Conservation (phyloP, 1,139 yeast genomes). For the Neolecta irregularis region DNA sequence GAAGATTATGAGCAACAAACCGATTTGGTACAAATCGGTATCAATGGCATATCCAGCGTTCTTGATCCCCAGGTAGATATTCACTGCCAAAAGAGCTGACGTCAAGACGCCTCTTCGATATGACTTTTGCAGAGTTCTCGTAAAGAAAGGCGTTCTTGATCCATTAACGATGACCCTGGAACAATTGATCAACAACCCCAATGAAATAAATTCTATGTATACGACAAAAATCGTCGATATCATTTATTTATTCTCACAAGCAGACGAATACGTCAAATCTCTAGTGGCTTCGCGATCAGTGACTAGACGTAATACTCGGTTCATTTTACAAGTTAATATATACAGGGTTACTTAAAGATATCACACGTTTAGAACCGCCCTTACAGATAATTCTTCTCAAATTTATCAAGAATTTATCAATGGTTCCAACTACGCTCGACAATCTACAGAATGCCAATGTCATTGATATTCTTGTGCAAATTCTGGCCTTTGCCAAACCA, state of each 20-base stretch:
- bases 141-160: constrained; percentile 35
- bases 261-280: constrained; percentile 23
- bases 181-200: constrained; percentile 12
- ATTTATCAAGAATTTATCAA: constrained; percentile 22
- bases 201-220: constrained; percentile 6
- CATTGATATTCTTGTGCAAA: constrained; percentile 20
- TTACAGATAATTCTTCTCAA: constrained; percentile 19
- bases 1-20: constrained; percentile 33
- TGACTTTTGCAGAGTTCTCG: constrained; percentile 40
- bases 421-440: constrained; percentile 19
- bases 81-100: not conserved
- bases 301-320: constrained; percentile 6
- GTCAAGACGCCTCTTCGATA: constrained; percentile 27
- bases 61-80: constrained; percentile 28
- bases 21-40: constrained; percentile 34
- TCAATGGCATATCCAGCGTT: constrained; percentile 34
- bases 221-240: constrained; percentile 19
- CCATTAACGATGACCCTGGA: constrained; percentile 34
- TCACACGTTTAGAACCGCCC: constrained; percentile 16
- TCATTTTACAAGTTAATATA: not conserved
- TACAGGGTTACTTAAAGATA: constrained; percentile 15
- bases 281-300: constrained; percentile 17
- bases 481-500: constrained; percentile 11
- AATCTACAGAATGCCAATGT: constrained; percentile 22
- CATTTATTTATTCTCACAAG: constrained; percentile 23